Percentiles rank a stretch among this genome's conserved stretches.
Conservation (phyloP, 805 yeast genomes). For the Pichia paraexigua region DNA sequence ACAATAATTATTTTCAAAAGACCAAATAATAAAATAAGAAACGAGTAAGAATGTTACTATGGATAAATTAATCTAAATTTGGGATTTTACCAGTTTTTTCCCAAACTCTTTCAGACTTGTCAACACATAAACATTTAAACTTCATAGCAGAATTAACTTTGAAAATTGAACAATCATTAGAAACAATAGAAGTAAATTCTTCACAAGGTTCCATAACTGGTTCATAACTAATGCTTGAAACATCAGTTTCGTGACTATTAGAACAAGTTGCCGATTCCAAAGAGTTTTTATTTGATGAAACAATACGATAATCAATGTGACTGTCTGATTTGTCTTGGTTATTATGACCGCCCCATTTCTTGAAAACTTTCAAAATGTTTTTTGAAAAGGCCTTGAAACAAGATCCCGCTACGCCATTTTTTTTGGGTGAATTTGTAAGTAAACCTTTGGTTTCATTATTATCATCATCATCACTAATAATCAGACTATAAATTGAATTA, state of each 20-base stretch:
- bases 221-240: background rate
- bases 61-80: background rate
- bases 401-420: too few relatives aligned
- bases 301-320: too few relatives aligned
- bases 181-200: constrained; percentile 2
- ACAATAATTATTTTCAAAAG: background rate
- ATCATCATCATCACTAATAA: background rate
- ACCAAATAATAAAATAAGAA: too few relatives aligned
- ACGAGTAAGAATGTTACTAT: too few relatives aligned
- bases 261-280: background rate
- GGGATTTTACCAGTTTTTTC: constrained; percentile 6
- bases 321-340: too few relatives aligned
- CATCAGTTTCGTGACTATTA: background rate
- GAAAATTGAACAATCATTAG: background rate
- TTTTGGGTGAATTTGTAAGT: too few relatives aligned
- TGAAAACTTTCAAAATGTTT: too few relatives aligned
- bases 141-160: background rate
- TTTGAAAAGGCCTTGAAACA: background rate
- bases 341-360: too few relatives aligned
- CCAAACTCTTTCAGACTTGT: constrained; percentile 1
- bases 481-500: background rate
- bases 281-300: background rate
- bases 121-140: constrained; percentile 2
- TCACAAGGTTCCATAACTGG: background rate
- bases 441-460: background rate